phyloP scores from a whole-genome alignment of 129 eudicot genomes.

The Oenanthe sinensis region DNA sequence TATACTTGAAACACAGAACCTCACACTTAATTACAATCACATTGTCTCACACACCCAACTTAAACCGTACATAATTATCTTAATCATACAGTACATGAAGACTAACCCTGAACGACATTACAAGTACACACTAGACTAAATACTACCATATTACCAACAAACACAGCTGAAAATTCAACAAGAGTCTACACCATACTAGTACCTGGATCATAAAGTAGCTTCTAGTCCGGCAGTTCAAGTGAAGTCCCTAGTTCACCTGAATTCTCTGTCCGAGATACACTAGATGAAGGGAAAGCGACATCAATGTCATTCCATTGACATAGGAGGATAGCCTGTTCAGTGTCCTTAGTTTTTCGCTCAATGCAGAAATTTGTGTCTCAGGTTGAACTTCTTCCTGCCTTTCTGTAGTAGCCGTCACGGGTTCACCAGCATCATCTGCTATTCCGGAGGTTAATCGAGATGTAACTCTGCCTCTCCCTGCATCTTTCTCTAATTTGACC shows the following conservation, averaged over 20 bases:
- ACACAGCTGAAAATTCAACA: background rate
- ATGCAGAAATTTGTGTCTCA: background rate
- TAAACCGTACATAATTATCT: background rate
- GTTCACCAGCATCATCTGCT: constrained; percentile 10
- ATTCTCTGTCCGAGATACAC: background rate
- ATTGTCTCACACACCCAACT: background rate
- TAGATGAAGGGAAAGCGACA: background rate
- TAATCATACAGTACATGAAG: background rate
- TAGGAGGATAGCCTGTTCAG: background rate
- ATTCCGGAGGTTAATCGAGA: constrained; percentile 16
- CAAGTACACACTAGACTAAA: background rate
- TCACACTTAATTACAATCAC: background rate
- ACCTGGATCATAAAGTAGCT: background rate
- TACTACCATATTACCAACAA: background rate
- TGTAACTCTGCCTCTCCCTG: constrained; percentile 29
- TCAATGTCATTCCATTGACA: background rate
- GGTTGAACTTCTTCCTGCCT: constrained; percentile 4
- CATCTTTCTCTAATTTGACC: constrained; percentile 3
- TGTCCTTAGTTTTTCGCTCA: background rate
- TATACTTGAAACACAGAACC: background rate
- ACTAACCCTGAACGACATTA: background rate
- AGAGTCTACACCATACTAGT: background rate
- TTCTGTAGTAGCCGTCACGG: background rate
- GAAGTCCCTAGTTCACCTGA: background rate
- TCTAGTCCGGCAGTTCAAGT: background rate